phyloP scores from a whole-genome alignment of 2,329 filamentous ascomycete species.

The Monilinia vaccinii-corymbosi region DNA sequence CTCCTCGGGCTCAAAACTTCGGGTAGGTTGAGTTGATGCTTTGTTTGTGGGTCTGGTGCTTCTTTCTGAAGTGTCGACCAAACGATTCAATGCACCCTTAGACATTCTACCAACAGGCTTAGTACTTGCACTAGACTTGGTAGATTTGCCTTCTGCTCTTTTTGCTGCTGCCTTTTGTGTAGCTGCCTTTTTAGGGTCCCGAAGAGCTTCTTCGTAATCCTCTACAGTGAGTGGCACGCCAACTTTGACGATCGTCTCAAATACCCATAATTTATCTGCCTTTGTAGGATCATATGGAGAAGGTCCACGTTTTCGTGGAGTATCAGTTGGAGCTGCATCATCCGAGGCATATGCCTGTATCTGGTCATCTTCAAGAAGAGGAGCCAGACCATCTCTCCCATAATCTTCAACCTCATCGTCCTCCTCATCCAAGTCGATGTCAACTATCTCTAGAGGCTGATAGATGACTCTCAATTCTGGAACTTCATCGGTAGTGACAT shows the following conservation, averaged over 20 bases:
- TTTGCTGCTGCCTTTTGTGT: conserved; percentile 21
- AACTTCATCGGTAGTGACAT: conserved; percentile 65
- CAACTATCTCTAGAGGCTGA: conserved; percentile 66
- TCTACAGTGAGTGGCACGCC: conserved; percentile 57
- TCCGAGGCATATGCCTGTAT: conserved; percentile 31
- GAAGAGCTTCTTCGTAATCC: conserved; percentile 47
- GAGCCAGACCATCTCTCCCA: conserved; percentile 45
- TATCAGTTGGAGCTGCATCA: conserved; percentile 15
- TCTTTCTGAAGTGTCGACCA: conserved; percentile 26
- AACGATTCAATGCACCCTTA: conserved; percentile 29
- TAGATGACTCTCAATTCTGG: conserved; percentile 74
- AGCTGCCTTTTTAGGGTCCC: conserved; percentile 21
- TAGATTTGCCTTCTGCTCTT: conserved; percentile 15
- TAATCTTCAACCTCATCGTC: conserved; percentile 36
- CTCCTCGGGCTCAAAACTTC: not conserved
- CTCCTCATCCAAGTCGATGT: conserved; percentile 66
- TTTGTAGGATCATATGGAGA: conserved; percentile 55
- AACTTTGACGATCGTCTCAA: conserved; percentile 52
- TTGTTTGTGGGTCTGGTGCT: conserved; percentile 5
- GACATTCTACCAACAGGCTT: conserved; percentile 25
- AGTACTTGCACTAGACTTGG: not conserved
- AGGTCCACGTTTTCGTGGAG: conserved; percentile 30
- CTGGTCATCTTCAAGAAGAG: conserved; percentile 57
- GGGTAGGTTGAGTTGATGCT: not conserved
- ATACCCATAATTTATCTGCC: conserved; percentile 59